These are phyloP conservation scores for Westerdykella aurantiaca DNA, from an alignment of 2,329 filamentous ascomycete species.

Conservation along the genomic window DNA sequence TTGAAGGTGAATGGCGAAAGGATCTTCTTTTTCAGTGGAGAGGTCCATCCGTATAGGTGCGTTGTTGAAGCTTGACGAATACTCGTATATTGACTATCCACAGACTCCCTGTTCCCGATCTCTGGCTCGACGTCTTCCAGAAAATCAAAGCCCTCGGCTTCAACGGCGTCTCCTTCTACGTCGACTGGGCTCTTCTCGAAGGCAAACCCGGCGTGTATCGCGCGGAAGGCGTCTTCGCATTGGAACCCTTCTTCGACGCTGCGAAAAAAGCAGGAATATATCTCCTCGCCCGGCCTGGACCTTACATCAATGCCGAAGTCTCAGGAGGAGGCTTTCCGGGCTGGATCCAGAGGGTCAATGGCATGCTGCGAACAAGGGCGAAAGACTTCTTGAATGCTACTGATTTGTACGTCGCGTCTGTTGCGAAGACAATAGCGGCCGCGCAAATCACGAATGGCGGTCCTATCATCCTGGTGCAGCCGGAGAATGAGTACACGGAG, in stretches of 20 bases:
- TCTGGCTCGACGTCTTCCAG: conserved; percentile 70
- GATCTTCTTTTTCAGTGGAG: conserved; percentile 65
- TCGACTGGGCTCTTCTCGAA: conserved; percentile 72
- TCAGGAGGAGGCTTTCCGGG: conserved; percentile 75
- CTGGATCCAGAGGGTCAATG: conserved; percentile 67
- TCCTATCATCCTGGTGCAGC: conserved; percentile 71
- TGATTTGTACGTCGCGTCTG: conserved; percentile 58
- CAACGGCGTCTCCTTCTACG: conserved; percentile 73
- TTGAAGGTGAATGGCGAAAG: conserved; percentile 65
- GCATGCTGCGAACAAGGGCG: conserved; percentile 57
- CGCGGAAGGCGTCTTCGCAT: conserved; percentile 65
- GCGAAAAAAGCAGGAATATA: conserved; percentile 70
- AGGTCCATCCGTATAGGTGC: conserved; percentile 64
- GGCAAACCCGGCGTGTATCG: conserved; percentile 64
- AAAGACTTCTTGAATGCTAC: conserved; percentile 61
- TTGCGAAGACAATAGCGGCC: conserved; percentile 63
- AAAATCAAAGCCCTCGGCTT: conserved; percentile 79
- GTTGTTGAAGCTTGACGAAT: conserved; percentile 1
- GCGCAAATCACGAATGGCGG: conserved; percentile 79
- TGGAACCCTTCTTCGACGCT: conserved; percentile 71
- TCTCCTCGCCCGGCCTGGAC: conserved; percentile 62
- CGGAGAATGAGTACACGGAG: conserved; percentile 72
- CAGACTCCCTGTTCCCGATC: conserved; percentile 54
- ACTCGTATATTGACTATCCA: conserved; percentile 3
- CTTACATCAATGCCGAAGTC: conserved; percentile 74